Base-by-base conservation (phyloP, 2,329 filamentous ascomycete species). In the Stachybotrys chartarum region DNA sequence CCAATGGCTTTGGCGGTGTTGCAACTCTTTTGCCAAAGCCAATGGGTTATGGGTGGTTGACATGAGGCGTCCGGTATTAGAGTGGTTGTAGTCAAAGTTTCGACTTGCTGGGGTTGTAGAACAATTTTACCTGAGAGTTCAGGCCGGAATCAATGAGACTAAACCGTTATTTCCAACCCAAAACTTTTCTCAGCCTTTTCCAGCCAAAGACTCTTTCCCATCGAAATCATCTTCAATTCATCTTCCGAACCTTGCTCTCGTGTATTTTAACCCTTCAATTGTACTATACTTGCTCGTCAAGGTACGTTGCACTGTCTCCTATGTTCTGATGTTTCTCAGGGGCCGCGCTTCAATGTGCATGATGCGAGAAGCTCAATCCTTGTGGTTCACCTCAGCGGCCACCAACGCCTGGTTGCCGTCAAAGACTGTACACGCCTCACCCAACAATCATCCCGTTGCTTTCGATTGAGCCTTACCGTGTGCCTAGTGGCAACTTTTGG, bases 41-140 rank as follows among this genome's bases (percentile, higher is more conserved):
- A 24, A 3, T 24, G 24, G 24, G 24, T 24, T 24, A 24, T 24
- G 24, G 24, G 24, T 24, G 24, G 24, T 24, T 24, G 24, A 24
- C 24, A 24, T 24, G 24, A 24, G 24, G 24, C 24, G 24, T 24
- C 24, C 24, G 24, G 24, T 24, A 24, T 24, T 24, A 24, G 24
- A 4, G 24, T 24, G 10, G 35, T 42, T 2, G 35, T 42, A 2
- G 8, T 42, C 35, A 42, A 42, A 24, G 4, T 42, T 3, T 18
- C 31, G 24, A 35, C 10, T 17, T 31, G 8, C 31, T 8, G 50
- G 24, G 30, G 12, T 32, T 39, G 16, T 30, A 12, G 51, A 10
- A 44, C 30, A 49, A 46, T 24, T 30, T 58, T 64, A 67, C 68
- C 66, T 70, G 64, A 71, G 62, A 68, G 63, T 65, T 70, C 66